A percentile compares a stretch with the other conserved stretches of the same genome.
phyloP scores from a whole-genome alignment of 140 eudicot species.

The Erigeron philadelphicus region DNA sequence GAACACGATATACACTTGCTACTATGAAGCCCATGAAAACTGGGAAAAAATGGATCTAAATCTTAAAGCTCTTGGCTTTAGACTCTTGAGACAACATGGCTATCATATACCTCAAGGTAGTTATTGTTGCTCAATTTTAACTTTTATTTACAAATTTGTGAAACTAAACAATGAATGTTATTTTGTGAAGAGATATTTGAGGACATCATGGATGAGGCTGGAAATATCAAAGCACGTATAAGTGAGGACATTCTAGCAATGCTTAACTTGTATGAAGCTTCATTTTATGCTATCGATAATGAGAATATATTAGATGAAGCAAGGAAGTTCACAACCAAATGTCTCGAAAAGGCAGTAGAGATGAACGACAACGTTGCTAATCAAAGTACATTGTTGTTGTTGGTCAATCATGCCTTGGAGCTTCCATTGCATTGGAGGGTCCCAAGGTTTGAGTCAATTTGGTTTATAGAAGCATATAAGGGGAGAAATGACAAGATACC shows the following conservation, averaged over 20 bases:
- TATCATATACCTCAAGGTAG: slow-evolving; percentile 42
- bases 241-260: slow-evolving; percentile 26
- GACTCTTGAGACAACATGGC: slow-evolving; percentile 50
- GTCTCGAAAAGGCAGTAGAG: slow-evolving; percentile 25
- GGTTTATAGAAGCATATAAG: slow-evolving; percentile 40
- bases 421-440: slow-evolving; percentile 37
- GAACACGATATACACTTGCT: slow-evolving; percentile 9
- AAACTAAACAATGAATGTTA: not conserved
- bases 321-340: slow-evolving; percentile 20
- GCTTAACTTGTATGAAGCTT: slow-evolving; percentile 43
- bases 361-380: slow-evolving; percentile 11
- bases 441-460: slow-evolving; percentile 37
- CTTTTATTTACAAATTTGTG: not conserved
- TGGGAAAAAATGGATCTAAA: slow-evolving; percentile 24
- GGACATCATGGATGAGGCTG: slow-evolving; percentile 28
- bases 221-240: slow-evolving; percentile 21
- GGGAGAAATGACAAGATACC: slow-evolving; percentile 22
- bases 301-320: slow-evolving; percentile 34
- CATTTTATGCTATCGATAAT: slow-evolving; percentile 26
- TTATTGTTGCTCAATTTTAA: no score
- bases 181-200: slow-evolving; percentile 30
- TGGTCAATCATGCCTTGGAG: slow-evolving; percentile 34
- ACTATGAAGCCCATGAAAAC: slow-evolving; percentile 3
- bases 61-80: slow-evolving; percentile 37
- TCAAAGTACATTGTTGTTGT: slow-evolving; percentile 1